Evolutionary conservation across 768 basidiomycete genomes (phyloP).

Genomic region (Russula earlei): DNA sequence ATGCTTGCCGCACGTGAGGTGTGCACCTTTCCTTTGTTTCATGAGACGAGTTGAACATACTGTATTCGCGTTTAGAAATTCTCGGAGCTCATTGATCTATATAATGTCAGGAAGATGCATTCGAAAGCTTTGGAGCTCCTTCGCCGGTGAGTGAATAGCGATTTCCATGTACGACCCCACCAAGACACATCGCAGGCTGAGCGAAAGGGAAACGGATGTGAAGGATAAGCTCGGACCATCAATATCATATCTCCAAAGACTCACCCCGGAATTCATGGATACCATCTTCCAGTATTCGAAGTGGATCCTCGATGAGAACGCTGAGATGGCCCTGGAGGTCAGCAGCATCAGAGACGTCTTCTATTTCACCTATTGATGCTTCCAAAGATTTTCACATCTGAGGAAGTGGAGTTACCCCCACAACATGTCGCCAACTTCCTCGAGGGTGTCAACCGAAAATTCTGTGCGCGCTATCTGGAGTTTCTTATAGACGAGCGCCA

Average conservation of each 20-base stretch:
- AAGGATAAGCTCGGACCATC: constrained; percentile 78
- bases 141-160: constrained; percentile 55
- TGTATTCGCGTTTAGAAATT: constrained; percentile 55
- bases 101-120: constrained; percentile 95
- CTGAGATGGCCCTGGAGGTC: constrained; percentile 70
- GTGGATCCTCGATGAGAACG: constrained; percentile 78
- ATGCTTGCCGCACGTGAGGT: constrained; percentile 74
- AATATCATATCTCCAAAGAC: constrained; percentile 81
- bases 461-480: constrained; percentile 77
- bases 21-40: constrained; percentile 17
- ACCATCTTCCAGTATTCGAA: constrained; percentile 74
- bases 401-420: constrained; percentile 85
- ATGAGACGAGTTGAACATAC: background rate
- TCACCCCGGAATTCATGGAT: constrained; percentile 72
- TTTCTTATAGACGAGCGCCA: constrained; percentile 68
- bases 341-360: background rate
- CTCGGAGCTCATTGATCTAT: constrained; percentile 81
- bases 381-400: constrained; percentile 83
- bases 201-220: constrained; percentile 65
- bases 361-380: background rate
- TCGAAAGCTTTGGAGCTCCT: constrained; percentile 74
- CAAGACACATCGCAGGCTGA: constrained; percentile 41
- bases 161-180: background rate
- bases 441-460: constrained; percentile 53
- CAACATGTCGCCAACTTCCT: constrained; percentile 69